Conservation (phyloP, 2,329 filamentous ascomycete species). For the Epicoccum nigrum region DNA sequence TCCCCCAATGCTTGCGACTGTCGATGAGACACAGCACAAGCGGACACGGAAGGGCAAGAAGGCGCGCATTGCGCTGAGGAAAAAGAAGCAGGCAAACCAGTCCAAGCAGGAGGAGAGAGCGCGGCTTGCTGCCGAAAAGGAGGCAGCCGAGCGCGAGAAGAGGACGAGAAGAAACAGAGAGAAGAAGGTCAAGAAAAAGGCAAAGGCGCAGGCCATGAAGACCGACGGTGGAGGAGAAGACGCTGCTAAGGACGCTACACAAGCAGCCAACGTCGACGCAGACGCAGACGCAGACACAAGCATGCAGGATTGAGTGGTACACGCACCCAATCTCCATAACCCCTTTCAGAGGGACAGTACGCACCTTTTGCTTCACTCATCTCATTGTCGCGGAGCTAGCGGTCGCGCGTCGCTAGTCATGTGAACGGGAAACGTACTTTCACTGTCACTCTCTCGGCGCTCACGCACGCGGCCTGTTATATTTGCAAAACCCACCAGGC, state of each 20-base stretch:
- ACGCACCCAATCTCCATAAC: background rate
- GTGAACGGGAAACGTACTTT: too few relatives aligned
- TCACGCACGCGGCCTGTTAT: too few relatives aligned
- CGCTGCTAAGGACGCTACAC: background rate
- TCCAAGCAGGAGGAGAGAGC: constrained; percentile 33
- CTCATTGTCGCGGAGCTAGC: too few relatives aligned
- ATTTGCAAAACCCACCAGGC: too few relatives aligned
- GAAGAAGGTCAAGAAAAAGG: constrained; percentile 48
- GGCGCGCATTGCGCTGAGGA: constrained; percentile 41
- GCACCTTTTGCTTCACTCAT: too few relatives aligned
- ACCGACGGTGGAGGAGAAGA: constrained; percentile 6
- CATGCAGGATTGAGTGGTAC: constrained; percentile 8
- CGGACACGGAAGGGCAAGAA: constrained; percentile 45
- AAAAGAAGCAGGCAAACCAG: constrained; percentile 37
- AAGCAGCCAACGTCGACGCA: background rate
- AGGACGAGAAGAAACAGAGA: constrained; percentile 45
- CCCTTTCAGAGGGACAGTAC: too few relatives aligned
- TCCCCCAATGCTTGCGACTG: constrained; percentile 24
- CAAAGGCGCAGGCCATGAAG: constrained; percentile 44
- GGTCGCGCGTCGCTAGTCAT: too few relatives aligned
- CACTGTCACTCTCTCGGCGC: too few relatives aligned
- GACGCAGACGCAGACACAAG: constrained; percentile 4
- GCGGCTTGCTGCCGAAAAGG: constrained; percentile 38
- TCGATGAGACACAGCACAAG: constrained; percentile 34
- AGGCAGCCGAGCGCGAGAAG: constrained; percentile 45